Evolutionary conservation across 2,329 filamentous ascomycete genomes (phyloP), one percentile per base, ranked within the genome.

Genomic region (Sordariomycetes sp.): DNA sequence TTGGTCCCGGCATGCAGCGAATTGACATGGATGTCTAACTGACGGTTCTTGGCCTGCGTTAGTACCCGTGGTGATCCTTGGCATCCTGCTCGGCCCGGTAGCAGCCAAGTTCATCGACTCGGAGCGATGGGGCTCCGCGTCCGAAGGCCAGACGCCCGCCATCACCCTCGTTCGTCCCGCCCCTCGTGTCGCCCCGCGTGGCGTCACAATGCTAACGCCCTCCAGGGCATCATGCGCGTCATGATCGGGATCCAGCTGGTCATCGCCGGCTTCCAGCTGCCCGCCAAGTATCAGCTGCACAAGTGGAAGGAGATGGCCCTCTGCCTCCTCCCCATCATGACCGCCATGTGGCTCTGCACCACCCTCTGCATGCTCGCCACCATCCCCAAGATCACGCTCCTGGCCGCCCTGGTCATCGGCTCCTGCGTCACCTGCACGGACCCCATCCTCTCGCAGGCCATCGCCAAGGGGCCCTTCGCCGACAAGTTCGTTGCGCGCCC

Each of bases 181-280:
- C 16, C 28, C 12, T 18, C 46, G 16, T n/a, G 16, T 50, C n/a
- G 8, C 46, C 46, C 18, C 46, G 16, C 8, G 7, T 14, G 7
- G 35, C 7, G n/a, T 2, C 11, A n/a, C 43, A 22, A 22, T 5
- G 10, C 43, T 22, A 48, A 48, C 16, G n/a, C 16, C 5, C 16
- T 20, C 7, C n/a, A 51, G 54, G 54, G 43, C 18, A 63, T 85
- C 10, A 76, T 75, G 61, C 75, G 82, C 18, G 72, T 86, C 35
- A 80, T 85, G 60, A 84, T 86, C 59, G 80, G 81, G 2, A 74
- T 85, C 2, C 82, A 86, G 62, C 73, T 85, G n/a, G 74, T 85
- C 34, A 85, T 85, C 59, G 81, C 80, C 1, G 83, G 82, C 28
- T 85, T 80, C 62, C 80, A 86, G 63, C 70, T 86, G 1, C 83